A percentile compares a stretch with the other conserved stretches of the same genome.
Evolutionary conservation across 1,284 basidiomycete species (phyloP).

Genomic region (Pseudozyma pruni): DNA sequence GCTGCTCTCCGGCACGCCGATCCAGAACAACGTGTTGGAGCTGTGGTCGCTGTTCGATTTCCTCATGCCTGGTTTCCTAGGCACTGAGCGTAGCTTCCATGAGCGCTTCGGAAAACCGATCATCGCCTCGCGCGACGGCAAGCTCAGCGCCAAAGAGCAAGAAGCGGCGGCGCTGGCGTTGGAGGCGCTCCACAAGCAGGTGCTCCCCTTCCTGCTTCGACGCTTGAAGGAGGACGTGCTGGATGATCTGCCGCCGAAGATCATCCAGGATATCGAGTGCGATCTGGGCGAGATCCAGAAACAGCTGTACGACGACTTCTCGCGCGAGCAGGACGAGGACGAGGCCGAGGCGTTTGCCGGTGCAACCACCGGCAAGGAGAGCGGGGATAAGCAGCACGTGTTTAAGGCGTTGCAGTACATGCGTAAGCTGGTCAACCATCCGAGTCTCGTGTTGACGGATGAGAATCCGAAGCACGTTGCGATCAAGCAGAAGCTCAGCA

Average conservation of each 20-base stretch:
- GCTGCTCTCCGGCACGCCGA: constrained; percentile 95
- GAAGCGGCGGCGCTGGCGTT: constrained; percentile 85
- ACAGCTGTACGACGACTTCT: constrained; percentile 83
- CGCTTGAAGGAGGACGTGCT: constrained; percentile 97
- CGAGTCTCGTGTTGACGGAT: constrained; percentile 71
- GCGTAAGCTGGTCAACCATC: constrained; percentile 97
- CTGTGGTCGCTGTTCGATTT: constrained; percentile 99
- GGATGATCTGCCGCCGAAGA: constrained; percentile 95
- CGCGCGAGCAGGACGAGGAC: constrained; percentile 74
- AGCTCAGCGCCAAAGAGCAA: constrained; percentile 83
- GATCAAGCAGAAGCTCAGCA: constrained; percentile 74
- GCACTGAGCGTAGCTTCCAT: constrained; percentile 93
- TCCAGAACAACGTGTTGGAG: constrained; percentile 98
- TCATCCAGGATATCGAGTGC: constrained; percentile 99
- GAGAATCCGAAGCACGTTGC: constrained; percentile 70
- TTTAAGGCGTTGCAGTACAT: constrained; percentile 84
- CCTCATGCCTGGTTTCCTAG: constrained; percentile 98
- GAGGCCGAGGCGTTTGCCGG: constrained; percentile 65
- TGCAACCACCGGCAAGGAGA: constrained; percentile 69
- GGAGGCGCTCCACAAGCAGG: constrained; percentile 97
- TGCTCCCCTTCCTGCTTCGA: constrained; percentile 95
- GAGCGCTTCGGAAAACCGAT: constrained; percentile 97
- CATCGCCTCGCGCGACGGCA: constrained; percentile 91
- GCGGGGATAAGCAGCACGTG: constrained; percentile 68
- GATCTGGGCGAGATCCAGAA: constrained; percentile 77